Base-by-base conservation (phyloP, 1,139 yeast genomes). In the Pichia sp. region DNA sequence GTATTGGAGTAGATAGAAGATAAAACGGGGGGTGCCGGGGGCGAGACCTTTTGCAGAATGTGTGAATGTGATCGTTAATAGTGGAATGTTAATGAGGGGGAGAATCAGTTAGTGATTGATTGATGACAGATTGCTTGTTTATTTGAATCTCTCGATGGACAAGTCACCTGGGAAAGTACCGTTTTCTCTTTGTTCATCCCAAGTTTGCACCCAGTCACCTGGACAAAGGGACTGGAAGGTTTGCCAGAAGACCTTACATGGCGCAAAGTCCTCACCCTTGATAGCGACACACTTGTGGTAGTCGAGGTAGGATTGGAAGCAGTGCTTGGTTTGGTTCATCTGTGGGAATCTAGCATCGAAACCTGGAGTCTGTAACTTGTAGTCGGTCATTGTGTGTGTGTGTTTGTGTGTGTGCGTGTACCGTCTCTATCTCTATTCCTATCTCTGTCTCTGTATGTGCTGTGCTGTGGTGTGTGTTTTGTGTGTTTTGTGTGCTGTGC, bases 191-290 rank as follows among this genome's bases (percentile, higher is more conserved):
- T 87, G 96, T 56, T 81, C 96, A 60, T 91, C 93, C 97, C 97
- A 91, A 65, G 72, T 85, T 61, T 81, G 94, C 52, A 83, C 74
- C 96, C 96, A 87, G 56, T 80, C 80, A 39, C 76, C 71, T 45
- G 98, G 98, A 68, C 98, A 91, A 61, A 91, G 72, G 25, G 96
- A 75, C 53, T 82, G 75, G 73, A 74, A 91, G 42, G 96, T 85
- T 67, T 78, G 82, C 79, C 77, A 85, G 71, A 91, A 91, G 52
- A 85, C 87, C 67, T 87, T 75, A 68, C 98, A 91, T 59, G 97
- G 97, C 58, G 88, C 96, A 59, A 91, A 91, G 48, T 88, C 97
- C 68, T 91, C 97, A 60, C 98, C 98, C 72, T 88, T 88, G 52
- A 88, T 87, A 58, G 79, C 82, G 62, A 91, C 77, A 72, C 98